Evolutionary conservation across 1,284 basidiomycete genomes (phyloP).

Genomic region (Puccinia polysora): DNA sequence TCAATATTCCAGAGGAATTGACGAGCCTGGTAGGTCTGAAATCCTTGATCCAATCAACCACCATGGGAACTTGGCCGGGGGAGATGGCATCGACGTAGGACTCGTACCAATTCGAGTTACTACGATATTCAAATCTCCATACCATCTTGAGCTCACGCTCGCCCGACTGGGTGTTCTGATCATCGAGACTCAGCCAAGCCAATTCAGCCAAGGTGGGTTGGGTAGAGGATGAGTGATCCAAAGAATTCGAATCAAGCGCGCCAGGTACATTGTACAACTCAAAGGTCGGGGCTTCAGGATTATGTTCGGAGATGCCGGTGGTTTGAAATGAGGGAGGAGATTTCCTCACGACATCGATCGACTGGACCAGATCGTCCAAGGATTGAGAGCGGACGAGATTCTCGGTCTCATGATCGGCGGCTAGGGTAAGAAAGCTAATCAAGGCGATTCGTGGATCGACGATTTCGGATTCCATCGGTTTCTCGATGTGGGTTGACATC

Average conservation of each 20-base stretch:
- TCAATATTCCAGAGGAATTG: too few relatives aligned
- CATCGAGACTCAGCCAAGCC: constrained; percentile 31
- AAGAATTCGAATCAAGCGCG: background rate
- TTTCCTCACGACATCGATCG: constrained; percentile 14
- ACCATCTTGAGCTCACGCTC: constrained; percentile 45
- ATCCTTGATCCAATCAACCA: constrained; percentile 50
- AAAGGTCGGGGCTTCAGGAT: background rate
- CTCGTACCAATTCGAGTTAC: constrained; percentile 49
- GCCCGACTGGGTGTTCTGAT: background rate
- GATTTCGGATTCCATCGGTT: background rate
- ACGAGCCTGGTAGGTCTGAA: constrained; percentile 48
- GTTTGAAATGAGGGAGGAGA: background rate
- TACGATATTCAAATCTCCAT: constrained; percentile 49
- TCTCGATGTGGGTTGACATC: background rate
- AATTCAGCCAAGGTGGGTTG: constrained; percentile 27
- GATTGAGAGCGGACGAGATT: constrained; percentile 7
- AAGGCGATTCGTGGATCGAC: constrained; percentile 37
- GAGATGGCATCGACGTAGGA: constrained; percentile 47
- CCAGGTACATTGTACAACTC: constrained; percentile 33
- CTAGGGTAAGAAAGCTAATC: constrained; percentile 24
- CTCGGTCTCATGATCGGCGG: constrained; percentile 24
- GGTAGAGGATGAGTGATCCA: background rate
- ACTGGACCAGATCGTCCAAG: constrained; percentile 25
- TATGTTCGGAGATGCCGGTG: background rate
- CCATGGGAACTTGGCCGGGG: constrained; percentile 45